Conservation (phyloP, 805 yeast genomes). For the Candida morakotiae region DNA sequence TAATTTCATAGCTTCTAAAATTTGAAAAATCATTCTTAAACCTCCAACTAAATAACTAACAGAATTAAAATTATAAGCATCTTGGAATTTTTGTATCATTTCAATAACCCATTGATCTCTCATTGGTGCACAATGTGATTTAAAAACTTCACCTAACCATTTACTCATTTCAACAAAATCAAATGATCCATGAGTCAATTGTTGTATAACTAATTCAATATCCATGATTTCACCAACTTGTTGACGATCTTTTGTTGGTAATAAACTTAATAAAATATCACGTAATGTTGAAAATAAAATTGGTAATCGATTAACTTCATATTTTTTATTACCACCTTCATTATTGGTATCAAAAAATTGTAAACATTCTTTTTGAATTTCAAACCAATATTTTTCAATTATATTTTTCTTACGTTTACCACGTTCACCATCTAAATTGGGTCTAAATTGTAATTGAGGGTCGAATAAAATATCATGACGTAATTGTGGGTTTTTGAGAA, state of each 20-base stretch:
- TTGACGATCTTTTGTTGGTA: slow-evolving; percentile 72
- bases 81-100: slow-evolving; percentile 60
- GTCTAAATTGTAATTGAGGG: slow-evolving; percentile 87
- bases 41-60: slow-evolving; percentile 63
- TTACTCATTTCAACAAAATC: slow-evolving; percentile 66
- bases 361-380: slow-evolving; percentile 64
- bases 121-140: slow-evolving; percentile 94
- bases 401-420: slow-evolving; percentile 72
- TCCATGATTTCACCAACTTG: slow-evolving; percentile 71
- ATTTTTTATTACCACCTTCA: slow-evolving; percentile 8
- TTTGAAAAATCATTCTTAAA: slow-evolving; percentile 69
- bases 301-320: slow-evolving; percentile 49
- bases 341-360: slow-evolving; percentile 24
- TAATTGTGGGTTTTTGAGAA: slow-evolving; percentile 84
- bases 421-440: slow-evolving; percentile 86
- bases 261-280: slow-evolving; percentile 67
- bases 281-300: slow-evolving; percentile 72
- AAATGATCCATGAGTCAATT: slow-evolving; percentile 64
- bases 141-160: slow-evolving; percentile 75
- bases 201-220: slow-evolving; percentile 71
- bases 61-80: slow-evolving; percentile 45
- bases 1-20: slow-evolving; percentile 89
- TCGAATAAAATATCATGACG: slow-evolving; percentile 92
- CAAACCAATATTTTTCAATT: slow-evolving; percentile 81
- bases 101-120: slow-evolving; percentile 85